A percentile compares a stretch with the other conserved stretches of the same genome.
phyloP scores from a whole-genome alignment of 352 stramenopile species.

The Phytopythium oedochilum region DNA sequence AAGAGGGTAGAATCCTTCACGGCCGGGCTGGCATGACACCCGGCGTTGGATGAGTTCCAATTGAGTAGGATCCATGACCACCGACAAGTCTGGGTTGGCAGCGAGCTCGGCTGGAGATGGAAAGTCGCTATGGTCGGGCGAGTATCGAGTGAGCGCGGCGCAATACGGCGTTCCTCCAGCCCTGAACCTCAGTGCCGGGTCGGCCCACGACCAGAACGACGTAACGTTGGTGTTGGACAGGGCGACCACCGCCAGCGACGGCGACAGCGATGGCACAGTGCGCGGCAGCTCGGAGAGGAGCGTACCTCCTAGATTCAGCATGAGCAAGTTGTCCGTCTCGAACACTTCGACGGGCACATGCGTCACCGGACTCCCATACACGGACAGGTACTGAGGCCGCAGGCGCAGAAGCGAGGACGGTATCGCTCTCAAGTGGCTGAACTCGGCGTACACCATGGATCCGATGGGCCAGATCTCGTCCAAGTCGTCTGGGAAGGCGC shows the following conservation, averaged over 20 bases:
- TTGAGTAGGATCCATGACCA: not conserved
- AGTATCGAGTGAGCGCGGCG: not conserved
- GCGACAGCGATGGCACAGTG: slow-evolving; percentile 11
- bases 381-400: slow-evolving; percentile 13
- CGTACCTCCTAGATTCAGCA: slow-evolving; percentile 16
- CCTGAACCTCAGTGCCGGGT: not conserved
- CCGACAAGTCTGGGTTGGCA: not conserved
- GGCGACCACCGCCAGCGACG: not conserved
- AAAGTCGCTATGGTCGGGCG: not conserved
- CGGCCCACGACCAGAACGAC: slow-evolving; percentile 14
- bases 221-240: slow-evolving; percentile 13
- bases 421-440: slow-evolving; percentile 11
- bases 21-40: not conserved
- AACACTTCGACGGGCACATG: slow-evolving; percentile 15
- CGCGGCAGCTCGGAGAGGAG: slow-evolving; percentile 12
- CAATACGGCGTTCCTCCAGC: not conserved
- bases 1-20: not conserved
- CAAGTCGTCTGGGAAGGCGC: slow-evolving; percentile 23
- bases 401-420: slow-evolving; percentile 12
- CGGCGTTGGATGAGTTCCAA: not conserved
- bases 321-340: slow-evolving; percentile 5
- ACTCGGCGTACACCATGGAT: slow-evolving; percentile 13
- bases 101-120: not conserved
- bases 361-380: slow-evolving; percentile 23
- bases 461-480: slow-evolving; percentile 18